phyloP scores from a whole-genome alignment of 2,329 filamentous ascomycete genomes.

The Penicillium sp. region DNA sequence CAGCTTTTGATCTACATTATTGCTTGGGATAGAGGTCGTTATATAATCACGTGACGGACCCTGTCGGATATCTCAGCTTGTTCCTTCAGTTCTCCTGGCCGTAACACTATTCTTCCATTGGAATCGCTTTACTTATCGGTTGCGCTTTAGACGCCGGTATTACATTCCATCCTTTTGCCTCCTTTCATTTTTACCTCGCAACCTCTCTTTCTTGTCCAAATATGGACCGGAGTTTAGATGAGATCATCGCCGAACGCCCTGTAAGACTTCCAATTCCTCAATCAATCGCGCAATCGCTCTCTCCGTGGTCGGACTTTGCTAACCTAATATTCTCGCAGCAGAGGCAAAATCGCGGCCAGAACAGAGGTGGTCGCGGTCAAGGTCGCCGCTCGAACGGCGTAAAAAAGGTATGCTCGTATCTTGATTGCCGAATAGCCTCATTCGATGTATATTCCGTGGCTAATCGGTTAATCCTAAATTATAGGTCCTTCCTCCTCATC shows the following conservation, averaged over 20 bases:
- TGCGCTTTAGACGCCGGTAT: conserved; percentile 1
- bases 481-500: conserved; percentile 51
- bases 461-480: conserved; percentile 9
- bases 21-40: neutral
- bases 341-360: conserved; percentile 29
- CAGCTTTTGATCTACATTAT: neutral
- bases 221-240: conserved; percentile 70
- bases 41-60: conserved; percentile 12
- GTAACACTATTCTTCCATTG: conserved; percentile 17
- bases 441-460: neutral
- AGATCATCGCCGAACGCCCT: conserved; percentile 66
- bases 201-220: conserved; percentile 23
- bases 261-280: conserved; percentile 43
- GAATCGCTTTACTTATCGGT: neutral
- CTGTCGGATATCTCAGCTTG: neutral
- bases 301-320: conserved; percentile 13
- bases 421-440: neutral
- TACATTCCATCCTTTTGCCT: neutral
- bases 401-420: conserved; percentile 74
- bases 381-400: conserved; percentile 76
- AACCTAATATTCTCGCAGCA: conserved; percentile 23
- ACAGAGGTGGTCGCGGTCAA: conserved; percentile 47
- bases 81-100: conserved; percentile 10
- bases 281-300: neutral
- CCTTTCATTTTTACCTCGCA: neutral